Evolutionary conservation across 2,329 filamentous ascomycete genomes (phyloP).

Genomic region (Kalmusia sp.): DNA sequence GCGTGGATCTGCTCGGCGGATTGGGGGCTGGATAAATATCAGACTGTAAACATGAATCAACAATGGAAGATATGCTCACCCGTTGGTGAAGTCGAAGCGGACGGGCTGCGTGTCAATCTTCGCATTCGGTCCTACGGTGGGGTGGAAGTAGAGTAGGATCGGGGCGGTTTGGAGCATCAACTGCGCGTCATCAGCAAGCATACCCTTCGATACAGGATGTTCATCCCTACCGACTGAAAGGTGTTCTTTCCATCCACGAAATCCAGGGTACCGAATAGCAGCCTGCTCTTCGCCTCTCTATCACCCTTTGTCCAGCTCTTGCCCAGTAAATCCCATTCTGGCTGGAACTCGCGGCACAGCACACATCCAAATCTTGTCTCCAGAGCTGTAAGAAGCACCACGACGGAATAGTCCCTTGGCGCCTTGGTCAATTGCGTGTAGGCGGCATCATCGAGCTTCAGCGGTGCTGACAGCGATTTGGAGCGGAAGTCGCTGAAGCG

Average conservation of each 20-base stretch:
- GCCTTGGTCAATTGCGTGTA: constrained; percentile 78
- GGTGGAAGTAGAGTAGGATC: constrained; percentile 84
- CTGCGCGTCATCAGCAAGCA: constrained; percentile 58
- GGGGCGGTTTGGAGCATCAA: constrained; percentile 93
- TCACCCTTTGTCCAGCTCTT: constrained; percentile 89
- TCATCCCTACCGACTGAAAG: constrained; percentile 78
- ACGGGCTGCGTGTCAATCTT: constrained; percentile 71
- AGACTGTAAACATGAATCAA: constrained; percentile 13
- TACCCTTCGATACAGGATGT: no score
- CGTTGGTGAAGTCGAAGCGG: constrained; percentile 83
- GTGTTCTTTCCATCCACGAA: constrained; percentile 83
- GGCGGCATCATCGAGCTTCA: constrained; percentile 78
- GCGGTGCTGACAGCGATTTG: constrained; percentile 69
- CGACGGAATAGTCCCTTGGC: constrained; percentile 83
- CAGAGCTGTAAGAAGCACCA: constrained; percentile 84
- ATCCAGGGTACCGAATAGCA: constrained; percentile 86
- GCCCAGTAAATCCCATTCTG: constrained; percentile 88
- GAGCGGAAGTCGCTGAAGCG: constrained; percentile 75
- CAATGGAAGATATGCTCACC: constrained; percentile 60
- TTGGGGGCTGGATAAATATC: constrained; percentile 63
- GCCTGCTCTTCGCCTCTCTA: constrained; percentile 72
- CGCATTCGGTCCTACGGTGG: constrained; percentile 82
- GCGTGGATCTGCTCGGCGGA: constrained; percentile 78
- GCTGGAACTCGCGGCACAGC: constrained; percentile 88
- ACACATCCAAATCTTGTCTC: constrained; percentile 84